Base-by-base conservation (phyloP, 2,329 filamentous ascomycete genomes). In the Scedosporium dehoogii region DNA sequence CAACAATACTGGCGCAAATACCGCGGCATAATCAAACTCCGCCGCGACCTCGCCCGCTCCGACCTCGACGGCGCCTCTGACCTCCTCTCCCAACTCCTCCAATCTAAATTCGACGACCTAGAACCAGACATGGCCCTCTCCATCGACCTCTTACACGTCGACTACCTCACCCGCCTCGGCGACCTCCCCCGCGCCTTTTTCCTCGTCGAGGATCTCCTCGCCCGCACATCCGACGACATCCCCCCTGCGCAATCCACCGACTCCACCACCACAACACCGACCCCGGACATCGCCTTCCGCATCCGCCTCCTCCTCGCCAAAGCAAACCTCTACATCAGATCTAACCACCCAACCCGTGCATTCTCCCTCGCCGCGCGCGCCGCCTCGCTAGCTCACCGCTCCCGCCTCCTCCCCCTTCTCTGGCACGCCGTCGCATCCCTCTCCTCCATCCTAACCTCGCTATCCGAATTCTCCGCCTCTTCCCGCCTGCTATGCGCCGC, bases 301-400 rank as follows among this genome's bases (percentile, higher is more conserved):
- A 79, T 94, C 58, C 84, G 85, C 29, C 79, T 96, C 0, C 81
- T 96, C 14, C 80, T 90, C 2, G 74, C 87, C 58, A 96, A 96
- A 71, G 87, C 86, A 0, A 79, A 83, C 4, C 79, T 96, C 3
- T 85, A 91, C 62, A 83, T 85, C 62, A 83, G 81, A 66, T 84
- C 84, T 53, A 88, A 87, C 2, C 84, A 87, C 2, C 83, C 91
- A 0, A 84, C 90, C 67, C 84, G 88, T 64, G 91, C 85, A 0
- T 91, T 96, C 71, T 91, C 89, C 2, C 80, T 92, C 4, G 86
- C 86, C 4, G 79, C 96, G 68, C 83, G 90, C 53, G 91, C 91
- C 0, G 87, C 89, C 2, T 87, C 83, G 69, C 84, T 91, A 18
- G 87, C 90, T 0, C 86, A 89, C 78, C 82, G 86, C 57, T 84